Evolutionary conservation across 805 yeast genomes (phyloP).

Genomic region (Clavispora carvajalis): DNA sequence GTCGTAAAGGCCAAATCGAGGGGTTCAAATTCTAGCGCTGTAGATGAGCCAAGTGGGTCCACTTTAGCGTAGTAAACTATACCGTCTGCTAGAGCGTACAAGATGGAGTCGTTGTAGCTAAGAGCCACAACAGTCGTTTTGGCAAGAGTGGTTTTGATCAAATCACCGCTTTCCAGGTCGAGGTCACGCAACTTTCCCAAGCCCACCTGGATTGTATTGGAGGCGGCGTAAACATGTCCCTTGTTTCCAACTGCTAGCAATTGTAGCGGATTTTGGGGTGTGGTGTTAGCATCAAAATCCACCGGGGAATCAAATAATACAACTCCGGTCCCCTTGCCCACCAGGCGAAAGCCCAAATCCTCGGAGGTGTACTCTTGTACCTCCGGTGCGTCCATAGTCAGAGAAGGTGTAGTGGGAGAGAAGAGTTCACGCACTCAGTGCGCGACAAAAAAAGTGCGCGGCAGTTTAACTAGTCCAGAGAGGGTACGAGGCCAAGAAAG

Average conservation of each 20-base stretch:
- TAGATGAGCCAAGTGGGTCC: not conserved
- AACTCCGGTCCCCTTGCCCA: slow-evolving; percentile 27
- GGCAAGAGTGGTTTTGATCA: slow-evolving; percentile 7
- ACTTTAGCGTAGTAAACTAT: slow-evolving; percentile 14
- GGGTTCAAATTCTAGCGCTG: not conserved
- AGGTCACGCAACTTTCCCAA: slow-evolving; percentile 30
- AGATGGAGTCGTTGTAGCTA: slow-evolving; percentile 13
- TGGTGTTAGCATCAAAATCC: slow-evolving; percentile 16
- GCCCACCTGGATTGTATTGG: slow-evolving; percentile 29
- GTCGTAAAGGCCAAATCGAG: not conserved
- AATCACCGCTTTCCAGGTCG: slow-evolving; percentile 12
- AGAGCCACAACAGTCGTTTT: slow-evolving; percentile 14
- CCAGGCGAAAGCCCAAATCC: slow-evolving; percentile 43
- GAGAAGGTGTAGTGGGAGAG: not conserved
- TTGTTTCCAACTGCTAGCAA: slow-evolving; percentile 34
- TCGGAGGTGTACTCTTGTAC: slow-evolving; percentile 23
- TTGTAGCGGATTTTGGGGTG: slow-evolving; percentile 14
- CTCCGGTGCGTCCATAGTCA: slow-evolving; percentile 3
- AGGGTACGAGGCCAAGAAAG: too few relatives aligned
- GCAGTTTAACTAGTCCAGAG: too few relatives aligned
- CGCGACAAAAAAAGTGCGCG: not conserved
- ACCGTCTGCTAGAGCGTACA: slow-evolving; percentile 23
- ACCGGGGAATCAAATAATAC: slow-evolving; percentile 23
- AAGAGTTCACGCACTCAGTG: not conserved
- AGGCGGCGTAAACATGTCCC: slow-evolving; percentile 30